Conservation (phyloP, 345 rosid species). For the Eucalyptus polyanthemos region DNA sequence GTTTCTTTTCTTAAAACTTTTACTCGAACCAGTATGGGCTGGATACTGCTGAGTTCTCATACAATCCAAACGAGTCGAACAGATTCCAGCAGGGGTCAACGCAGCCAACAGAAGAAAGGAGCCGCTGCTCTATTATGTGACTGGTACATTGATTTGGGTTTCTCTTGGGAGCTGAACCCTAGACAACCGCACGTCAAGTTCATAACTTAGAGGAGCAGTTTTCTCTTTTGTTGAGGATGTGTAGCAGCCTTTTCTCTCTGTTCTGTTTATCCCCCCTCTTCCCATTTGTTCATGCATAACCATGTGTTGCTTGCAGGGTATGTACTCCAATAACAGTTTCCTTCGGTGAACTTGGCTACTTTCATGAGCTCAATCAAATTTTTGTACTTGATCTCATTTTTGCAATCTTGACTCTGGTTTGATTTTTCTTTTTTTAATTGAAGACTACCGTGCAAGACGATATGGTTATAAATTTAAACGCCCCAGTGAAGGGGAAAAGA, state of each 20-base stretch:
- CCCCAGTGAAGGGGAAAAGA: not conserved
- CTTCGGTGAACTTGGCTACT: not conserved
- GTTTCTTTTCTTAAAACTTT: not conserved
- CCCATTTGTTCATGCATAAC: not conserved
- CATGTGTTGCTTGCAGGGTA: not conserved
- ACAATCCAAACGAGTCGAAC: constrained; percentile 79
- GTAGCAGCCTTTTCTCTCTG: not conserved
- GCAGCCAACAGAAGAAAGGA: constrained; percentile 66
- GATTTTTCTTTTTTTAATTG: not conserved
- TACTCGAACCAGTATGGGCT: constrained; percentile 69
- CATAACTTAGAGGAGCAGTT: not conserved
- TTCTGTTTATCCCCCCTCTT: not conserved
- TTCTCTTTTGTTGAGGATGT: not conserved
- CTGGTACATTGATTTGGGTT: not conserved
- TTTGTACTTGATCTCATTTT: not conserved
- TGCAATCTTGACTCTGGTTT: not conserved
- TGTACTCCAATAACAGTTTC: not conserved
- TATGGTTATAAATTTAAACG: not conserved
- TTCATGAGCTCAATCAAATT: not conserved
- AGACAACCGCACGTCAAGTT: not conserved
- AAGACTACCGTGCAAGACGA: not conserved
- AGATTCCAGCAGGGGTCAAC: constrained; percentile 55
- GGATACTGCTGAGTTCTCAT: constrained; percentile 90
- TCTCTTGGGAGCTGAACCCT: not conserved
- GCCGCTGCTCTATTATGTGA: constrained; percentile 85